Percentiles rank a stretch among this genome's conserved stretches.
These are phyloP conservation scores for Nadsonia starkeyi-henricii DNA, from an alignment of 1,139 yeast genomes.

Conservation along the genomic window DNA sequence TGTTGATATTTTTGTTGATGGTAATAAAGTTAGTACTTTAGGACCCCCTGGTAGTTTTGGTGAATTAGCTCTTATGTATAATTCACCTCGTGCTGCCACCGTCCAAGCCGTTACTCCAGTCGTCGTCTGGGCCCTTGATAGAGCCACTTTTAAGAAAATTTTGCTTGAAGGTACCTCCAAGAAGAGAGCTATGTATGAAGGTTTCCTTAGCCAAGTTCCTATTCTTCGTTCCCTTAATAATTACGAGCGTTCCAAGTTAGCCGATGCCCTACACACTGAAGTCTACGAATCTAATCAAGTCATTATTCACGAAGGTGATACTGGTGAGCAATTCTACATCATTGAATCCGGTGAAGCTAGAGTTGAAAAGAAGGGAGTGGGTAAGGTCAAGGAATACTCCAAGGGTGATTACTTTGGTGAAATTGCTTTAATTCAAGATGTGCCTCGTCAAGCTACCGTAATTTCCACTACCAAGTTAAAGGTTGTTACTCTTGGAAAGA, in stretches of 20 bases:
- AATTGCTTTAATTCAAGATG: constrained; percentile 77
- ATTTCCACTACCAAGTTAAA: constrained; percentile 62
- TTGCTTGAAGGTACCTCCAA: constrained; percentile 80
- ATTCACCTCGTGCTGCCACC: constrained; percentile 95
- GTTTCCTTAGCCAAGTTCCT: constrained; percentile 75
- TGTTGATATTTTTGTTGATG: constrained; percentile 71
- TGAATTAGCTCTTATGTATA: constrained; percentile 93
- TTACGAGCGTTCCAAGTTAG: constrained; percentile 80
- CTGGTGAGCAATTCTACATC: constrained; percentile 81
- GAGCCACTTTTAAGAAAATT: constrained; percentile 85
- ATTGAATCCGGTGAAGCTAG: constrained; percentile 81
- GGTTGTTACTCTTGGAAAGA: constrained; percentile 81
- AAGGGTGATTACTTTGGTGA: constrained; percentile 96
- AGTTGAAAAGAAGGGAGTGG: constrained; percentile 47
- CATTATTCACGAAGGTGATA: constrained; percentile 78
- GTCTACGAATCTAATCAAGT: constrained; percentile 56
- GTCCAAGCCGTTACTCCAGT: constrained; percentile 62
- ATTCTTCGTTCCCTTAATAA: constrained; percentile 56
- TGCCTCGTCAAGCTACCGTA: constrained; percentile 92
- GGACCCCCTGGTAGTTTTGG: constrained; percentile 89
- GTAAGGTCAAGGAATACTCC: constrained; percentile 44
- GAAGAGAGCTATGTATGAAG: constrained; percentile 83
- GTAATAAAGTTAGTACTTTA: constrained; percentile 54
- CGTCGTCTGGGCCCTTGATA: constrained; percentile 83
- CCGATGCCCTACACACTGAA: constrained; percentile 84